A percentile compares a stretch with the other conserved stretches of the same genome.
phyloP scores from a whole-genome alignment of 495 filamentous ascomycete species.

The Aspergillus saccharolyticus region DNA sequence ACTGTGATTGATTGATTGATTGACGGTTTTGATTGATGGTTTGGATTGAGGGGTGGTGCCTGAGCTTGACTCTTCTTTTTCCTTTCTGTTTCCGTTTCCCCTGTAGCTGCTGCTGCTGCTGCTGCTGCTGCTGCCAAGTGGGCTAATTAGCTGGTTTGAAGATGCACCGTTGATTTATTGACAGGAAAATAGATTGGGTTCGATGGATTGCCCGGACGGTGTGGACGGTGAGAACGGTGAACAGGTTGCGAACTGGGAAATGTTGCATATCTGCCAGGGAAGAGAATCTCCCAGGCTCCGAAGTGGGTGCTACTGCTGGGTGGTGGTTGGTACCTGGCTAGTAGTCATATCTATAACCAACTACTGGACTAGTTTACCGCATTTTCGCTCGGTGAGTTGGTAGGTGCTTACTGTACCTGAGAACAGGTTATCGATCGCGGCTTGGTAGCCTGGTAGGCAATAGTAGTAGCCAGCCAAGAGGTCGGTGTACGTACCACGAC shows the following conservation, averaged over 20 bases:
- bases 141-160: background rate
- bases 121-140: background rate
- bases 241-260: background rate
- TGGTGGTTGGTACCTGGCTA: background rate
- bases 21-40: constrained; percentile 8
- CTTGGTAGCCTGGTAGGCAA: background rate
- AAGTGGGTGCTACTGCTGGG: background rate
- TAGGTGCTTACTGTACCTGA: background rate
- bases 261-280: background rate
- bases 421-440: background rate
- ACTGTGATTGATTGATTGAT: constrained; percentile 14
- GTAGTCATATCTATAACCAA: background rate
- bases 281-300: background rate
- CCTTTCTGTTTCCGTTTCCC: background rate
- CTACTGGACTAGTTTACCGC: background rate
- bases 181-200: background rate
- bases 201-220: background rate
- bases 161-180: background rate
- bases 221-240: background rate
- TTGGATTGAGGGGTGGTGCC: background rate
- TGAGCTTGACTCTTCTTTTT: constrained; percentile 1
- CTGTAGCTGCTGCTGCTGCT: background rate
- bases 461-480: background rate
- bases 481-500: background rate
- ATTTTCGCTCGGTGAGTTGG: background rate